These are phyloP conservation scores for Thinopyrum elongatum DNA, from an alignment of 176 grass and related monocot genomes.

Conservation along the genomic window DNA sequence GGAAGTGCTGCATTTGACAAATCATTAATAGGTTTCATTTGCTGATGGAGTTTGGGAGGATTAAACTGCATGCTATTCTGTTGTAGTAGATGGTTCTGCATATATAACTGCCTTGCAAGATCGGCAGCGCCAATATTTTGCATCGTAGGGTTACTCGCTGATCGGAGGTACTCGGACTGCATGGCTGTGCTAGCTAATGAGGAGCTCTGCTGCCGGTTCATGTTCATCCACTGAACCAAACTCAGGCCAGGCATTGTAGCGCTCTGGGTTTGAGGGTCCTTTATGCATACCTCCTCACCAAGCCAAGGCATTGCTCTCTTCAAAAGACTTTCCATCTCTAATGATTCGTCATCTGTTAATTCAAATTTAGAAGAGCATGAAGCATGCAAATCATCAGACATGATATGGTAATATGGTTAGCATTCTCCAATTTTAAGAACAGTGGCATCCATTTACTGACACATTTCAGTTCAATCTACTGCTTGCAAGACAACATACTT, in stretches of 20 bases:
- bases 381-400: conserved; percentile 12
- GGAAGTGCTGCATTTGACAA: conserved; percentile 45
- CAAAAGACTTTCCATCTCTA: conserved; percentile 88
- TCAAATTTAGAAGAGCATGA: conserved; percentile 20
- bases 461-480: background rate
- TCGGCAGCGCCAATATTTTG: conserved; percentile 72
- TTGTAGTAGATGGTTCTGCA: conserved; percentile 80
- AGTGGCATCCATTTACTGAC: background rate
- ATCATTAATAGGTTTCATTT: conserved; percentile 63
- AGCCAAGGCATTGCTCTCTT: conserved; percentile 99
- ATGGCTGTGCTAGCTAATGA: conserved; percentile 44
- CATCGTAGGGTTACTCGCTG: conserved; percentile 67
- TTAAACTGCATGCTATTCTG: conserved; percentile 74
- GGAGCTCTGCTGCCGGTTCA: conserved; percentile 88
- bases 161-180: conserved; percentile 74
- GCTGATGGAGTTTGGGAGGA: conserved; percentile 62
- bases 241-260: conserved; percentile 81
- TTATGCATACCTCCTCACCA: conserved; percentile 90
- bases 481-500: background rate
- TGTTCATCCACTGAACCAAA: conserved; percentile 98
- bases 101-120: conserved; percentile 72
- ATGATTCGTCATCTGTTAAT: conserved; percentile 79
- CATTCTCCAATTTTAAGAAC: background rate
- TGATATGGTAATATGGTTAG: background rate
- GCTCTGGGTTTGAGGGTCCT: conserved; percentile 78